These are phyloP conservation scores for sunflower (Helianthus annuus) DNA, from an alignment of 129 eudicot genomes.

Conservation along the genomic window DNA sequence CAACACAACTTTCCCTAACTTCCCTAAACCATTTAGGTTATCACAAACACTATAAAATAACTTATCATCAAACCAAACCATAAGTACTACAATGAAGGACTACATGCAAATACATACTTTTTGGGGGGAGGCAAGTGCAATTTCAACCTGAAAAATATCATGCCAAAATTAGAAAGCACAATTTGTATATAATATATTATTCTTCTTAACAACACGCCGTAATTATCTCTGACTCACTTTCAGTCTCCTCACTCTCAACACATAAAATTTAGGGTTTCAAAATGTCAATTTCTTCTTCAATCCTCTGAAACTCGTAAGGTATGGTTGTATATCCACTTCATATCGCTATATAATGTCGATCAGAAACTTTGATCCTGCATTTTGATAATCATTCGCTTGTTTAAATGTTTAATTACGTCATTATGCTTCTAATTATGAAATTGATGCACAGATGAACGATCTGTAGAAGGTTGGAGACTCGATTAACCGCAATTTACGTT, in stretches of 20 bases:
- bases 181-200: slow-evolving; percentile 9
- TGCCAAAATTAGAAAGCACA: slow-evolving; percentile 21
- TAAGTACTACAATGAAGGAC: slow-evolving; percentile 15
- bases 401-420: slow-evolving; percentile 8
- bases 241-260: slow-evolving; percentile 36
- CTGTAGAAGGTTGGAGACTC: slow-evolving; percentile 12
- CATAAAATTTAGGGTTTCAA: slow-evolving; percentile 50
- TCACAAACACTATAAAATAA: background rate
- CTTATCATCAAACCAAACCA: background rate
- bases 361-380: slow-evolving; percentile 7
- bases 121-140: slow-evolving; percentile 12
- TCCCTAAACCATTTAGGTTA: background rate
- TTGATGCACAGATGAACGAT: slow-evolving; percentile 22
- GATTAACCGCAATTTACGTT: slow-evolving; percentile 1
- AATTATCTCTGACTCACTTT: slow-evolving; percentile 31
- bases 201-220: slow-evolving; percentile 37
- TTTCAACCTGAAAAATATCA: slow-evolving; percentile 22
- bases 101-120: background rate
- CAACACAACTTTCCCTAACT: too few species aligned
- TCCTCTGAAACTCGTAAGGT: slow-evolving; percentile 28
- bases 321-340: slow-evolving; percentile 6
- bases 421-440: background rate
- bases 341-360: background rate
- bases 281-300: slow-evolving; percentile 27
- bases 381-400: slow-evolving; percentile 1